A percentile compares a stretch with the other conserved stretches of the same genome.
These are phyloP conservation scores for Physcia stellaris DNA, from an alignment of 495 filamentous ascomycete genomes.

Conservation along the genomic window DNA sequence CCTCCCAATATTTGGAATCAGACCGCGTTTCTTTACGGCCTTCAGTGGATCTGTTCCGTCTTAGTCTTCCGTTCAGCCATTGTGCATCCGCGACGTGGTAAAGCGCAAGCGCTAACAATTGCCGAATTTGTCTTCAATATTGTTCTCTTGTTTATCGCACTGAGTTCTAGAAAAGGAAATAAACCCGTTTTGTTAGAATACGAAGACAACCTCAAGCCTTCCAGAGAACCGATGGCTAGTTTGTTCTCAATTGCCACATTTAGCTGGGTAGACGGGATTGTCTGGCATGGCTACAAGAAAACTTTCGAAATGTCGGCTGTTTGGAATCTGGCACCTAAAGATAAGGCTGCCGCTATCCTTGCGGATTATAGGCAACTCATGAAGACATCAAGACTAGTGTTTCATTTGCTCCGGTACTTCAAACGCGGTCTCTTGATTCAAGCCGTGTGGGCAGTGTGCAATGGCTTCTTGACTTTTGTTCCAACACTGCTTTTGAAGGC, in stretches of 20 bases:
- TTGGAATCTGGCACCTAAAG: constrained; percentile 80
- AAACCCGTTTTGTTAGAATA: constrained; percentile 76
- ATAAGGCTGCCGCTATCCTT: constrained; percentile 70
- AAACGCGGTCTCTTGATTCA: constrained; percentile 62
- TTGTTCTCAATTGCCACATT: constrained; percentile 81
- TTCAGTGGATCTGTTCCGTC: constrained; percentile 66
- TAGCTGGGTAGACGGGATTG: constrained; percentile 76
- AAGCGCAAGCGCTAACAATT: constrained; percentile 47
- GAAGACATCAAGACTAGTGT: constrained; percentile 68
- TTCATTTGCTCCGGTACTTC: constrained; percentile 78
- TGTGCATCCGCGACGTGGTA: constrained; percentile 57
- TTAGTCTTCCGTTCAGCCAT: constrained; percentile 73
- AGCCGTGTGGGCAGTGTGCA: constrained; percentile 62
- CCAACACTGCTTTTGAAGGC: constrained; percentile 83
- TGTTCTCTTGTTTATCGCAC: constrained; percentile 56
- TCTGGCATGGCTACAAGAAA: constrained; percentile 83
- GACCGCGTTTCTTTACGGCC: constrained; percentile 71
- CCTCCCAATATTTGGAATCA: constrained; percentile 83
- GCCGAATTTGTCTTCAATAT: constrained; percentile 61
- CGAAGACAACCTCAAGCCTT: constrained; percentile 75
- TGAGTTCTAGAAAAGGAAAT: constrained; percentile 83
- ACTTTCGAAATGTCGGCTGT: constrained; percentile 70
- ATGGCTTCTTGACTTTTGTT: constrained; percentile 71
- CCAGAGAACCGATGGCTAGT: constrained; percentile 72
- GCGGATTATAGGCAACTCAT: constrained; percentile 72